These are phyloP conservation scores for Pseudozyma flocculosa DNA, from an alignment of 1,284 basidiomycete species.

Conservation along the genomic window DNA sequence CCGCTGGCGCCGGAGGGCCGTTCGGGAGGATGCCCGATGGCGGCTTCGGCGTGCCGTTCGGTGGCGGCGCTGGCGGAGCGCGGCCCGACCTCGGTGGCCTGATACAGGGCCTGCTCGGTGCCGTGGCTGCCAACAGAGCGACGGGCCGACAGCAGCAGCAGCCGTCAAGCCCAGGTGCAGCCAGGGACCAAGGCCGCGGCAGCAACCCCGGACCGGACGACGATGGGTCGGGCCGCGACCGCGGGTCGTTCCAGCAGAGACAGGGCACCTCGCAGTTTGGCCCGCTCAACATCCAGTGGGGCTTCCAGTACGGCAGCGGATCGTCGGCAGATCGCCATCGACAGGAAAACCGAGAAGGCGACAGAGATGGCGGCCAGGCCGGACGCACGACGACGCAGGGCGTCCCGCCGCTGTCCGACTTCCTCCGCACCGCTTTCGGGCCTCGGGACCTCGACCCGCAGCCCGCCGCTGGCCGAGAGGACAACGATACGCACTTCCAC, in stretches of 20 bases:
- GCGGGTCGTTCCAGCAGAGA: too few species aligned
- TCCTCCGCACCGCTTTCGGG: constrained; percentile 30
- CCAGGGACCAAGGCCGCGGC: too few species aligned
- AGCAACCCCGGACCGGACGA: too few species aligned
- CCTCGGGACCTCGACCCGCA: constrained; percentile 3
- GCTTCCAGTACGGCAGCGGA: background rate
- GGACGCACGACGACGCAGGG: too few species aligned
- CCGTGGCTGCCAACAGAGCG: background rate
- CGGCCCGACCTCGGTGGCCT: background rate
- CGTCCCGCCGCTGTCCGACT: constrained; percentile 10
- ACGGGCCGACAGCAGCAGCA: constrained; percentile 3
- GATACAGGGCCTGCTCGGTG: background rate
- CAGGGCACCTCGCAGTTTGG: background rate
- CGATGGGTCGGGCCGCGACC: too few species aligned
- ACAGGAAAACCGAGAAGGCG: too few species aligned
- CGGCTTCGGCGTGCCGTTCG: background rate
- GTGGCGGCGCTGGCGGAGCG: background rate
- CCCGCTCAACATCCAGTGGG: background rate
- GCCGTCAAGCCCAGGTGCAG: too few species aligned
- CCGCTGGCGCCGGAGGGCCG: too few species aligned
- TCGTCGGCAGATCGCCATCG: too few species aligned
- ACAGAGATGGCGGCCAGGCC: too few species aligned
- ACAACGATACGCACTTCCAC: constrained; percentile 23
- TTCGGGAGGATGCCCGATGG: too few species aligned
- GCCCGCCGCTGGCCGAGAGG: background rate